Conservation (phyloP, 208 protist species). For the Crithidia bombi region DNA sequence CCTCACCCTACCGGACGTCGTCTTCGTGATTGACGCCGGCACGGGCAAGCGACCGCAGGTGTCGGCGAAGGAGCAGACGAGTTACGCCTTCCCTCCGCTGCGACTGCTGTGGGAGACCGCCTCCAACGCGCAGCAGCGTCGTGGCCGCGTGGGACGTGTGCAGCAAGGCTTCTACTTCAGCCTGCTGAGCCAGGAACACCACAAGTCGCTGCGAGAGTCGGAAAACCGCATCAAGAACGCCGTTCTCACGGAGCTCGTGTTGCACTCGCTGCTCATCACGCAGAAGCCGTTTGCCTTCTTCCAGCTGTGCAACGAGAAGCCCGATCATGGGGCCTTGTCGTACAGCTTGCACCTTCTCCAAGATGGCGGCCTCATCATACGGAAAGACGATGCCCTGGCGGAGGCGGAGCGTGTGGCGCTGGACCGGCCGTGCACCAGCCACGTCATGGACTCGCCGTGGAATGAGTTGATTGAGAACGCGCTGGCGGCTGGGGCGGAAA, state of each 20-base stretch:
- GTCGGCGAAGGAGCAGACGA: conserved; percentile 40
- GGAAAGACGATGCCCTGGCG: conserved; percentile 36
- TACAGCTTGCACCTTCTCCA: conserved; percentile 64
- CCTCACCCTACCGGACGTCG: conserved; percentile 96
- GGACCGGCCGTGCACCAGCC: conserved; percentile 21
- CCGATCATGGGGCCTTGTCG: conserved; percentile 54
- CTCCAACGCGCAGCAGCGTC: conserved; percentile 71
- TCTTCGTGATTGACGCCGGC: conserved; percentile 96
- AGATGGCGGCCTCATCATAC: conserved; percentile 72
- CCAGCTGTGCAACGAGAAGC: conserved; percentile 68
- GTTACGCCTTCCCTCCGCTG: conserved; percentile 79
- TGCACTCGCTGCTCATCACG: conserved; percentile 81
- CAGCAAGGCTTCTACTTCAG: conserved; percentile 91
- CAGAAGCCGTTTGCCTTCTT: conserved; percentile 66
- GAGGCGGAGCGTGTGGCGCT: conserved; percentile 45
- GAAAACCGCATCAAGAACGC: conserved; percentile 67
- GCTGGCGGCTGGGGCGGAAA: not conserved
- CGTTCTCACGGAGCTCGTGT: conserved; percentile 72
- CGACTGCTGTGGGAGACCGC: conserved; percentile 76
- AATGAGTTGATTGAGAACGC: conserved; percentile 46
- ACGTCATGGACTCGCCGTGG: conserved; percentile 48
- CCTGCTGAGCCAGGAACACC: conserved; percentile 56
- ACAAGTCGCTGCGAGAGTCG: conserved; percentile 32
- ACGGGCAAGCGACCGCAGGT: conserved; percentile 78
- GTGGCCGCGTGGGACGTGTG: conserved; percentile 79